A percentile compares a stretch with the other conserved stretches of the same genome.
Conservation (phyloP, 495 filamentous ascomycete species). For the Evernia prunastri region DNA sequence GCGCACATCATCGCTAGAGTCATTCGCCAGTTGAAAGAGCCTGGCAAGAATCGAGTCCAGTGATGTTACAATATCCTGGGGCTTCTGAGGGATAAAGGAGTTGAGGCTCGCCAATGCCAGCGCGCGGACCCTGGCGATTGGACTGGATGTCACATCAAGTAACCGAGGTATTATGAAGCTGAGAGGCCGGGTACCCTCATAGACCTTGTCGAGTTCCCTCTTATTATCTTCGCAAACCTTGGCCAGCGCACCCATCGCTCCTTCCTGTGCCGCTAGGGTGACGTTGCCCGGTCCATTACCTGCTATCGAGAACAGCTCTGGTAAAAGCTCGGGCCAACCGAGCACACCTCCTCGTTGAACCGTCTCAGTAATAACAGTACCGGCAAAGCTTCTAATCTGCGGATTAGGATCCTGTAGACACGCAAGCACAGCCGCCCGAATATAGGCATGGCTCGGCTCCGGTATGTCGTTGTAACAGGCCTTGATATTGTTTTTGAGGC, state of each 20-base stretch:
- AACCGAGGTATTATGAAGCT: constrained; percentile 87
- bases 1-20: constrained; percentile 69
- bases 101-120: constrained; percentile 80
- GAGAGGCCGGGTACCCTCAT: constrained; percentile 77
- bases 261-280: constrained; percentile 71
- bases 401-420: constrained; percentile 73
- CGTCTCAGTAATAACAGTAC: constrained; percentile 93
- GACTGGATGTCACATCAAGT: constrained; percentile 72
- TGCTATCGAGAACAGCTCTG: constrained; percentile 70
- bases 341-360: constrained; percentile 77
- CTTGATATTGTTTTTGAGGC: constrained; percentile 90
- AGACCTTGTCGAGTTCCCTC: constrained; percentile 76
- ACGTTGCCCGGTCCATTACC: constrained; percentile 63
- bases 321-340: constrained; percentile 84
- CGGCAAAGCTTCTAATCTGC: constrained; percentile 81
- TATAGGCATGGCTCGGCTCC: constrained; percentile 59
- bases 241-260: constrained; percentile 82
- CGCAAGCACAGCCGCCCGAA: constrained; percentile 69
- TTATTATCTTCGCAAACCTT: constrained; percentile 98
- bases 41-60: constrained; percentile 75
- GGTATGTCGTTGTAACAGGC: constrained; percentile 63
- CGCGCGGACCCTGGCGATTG: constrained; percentile 65
- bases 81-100: constrained; percentile 77
- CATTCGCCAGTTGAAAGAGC: constrained; percentile 72
- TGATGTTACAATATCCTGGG: constrained; percentile 65